Evolutionary conservation across 768 basidiomycete genomes (phyloP).

Genomic region (Piloderma croceum): DNA sequence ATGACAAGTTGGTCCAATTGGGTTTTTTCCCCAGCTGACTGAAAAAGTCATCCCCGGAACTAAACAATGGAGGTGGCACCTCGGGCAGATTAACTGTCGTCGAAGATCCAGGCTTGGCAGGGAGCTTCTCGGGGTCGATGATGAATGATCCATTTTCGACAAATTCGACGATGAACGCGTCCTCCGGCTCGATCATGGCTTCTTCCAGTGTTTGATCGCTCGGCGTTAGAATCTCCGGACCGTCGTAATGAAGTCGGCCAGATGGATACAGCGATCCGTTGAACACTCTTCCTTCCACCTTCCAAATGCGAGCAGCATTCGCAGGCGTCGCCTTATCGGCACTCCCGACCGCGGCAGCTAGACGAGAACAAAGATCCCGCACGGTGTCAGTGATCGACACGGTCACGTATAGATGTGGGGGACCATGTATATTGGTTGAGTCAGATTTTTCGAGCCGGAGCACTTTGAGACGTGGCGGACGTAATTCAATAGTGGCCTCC

Average conservation of each 20-base stretch:
- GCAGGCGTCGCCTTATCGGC: constrained; percentile 23
- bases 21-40: constrained; percentile 37
- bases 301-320: constrained; percentile 60
- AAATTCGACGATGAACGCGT: constrained; percentile 76
- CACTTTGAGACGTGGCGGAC: constrained; percentile 60
- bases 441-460: constrained; percentile 38
- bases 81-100: too few relatives aligned
- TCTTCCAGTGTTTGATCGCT: constrained; percentile 53
- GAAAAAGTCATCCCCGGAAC: constrained; percentile 52
- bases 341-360: constrained; percentile 38
- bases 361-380: constrained; percentile 33
- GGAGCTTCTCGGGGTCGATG: constrained; percentile 26
- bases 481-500: constrained; percentile 59
- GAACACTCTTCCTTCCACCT: constrained; percentile 35
- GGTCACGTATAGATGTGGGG: constrained; percentile 32
- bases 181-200: constrained; percentile 50
- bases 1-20: too few relatives aligned
- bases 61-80: constrained; percentile 47
- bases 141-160: constrained; percentile 56
- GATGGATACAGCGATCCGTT: constrained; percentile 25
- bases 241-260: constrained; percentile 20
- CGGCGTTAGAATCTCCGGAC: constrained; percentile 39
- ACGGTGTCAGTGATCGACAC: constrained; percentile 52
- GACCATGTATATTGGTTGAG: constrained; percentile 21
- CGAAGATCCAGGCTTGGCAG: too few relatives aligned